Conservation (phyloP, 805 yeast genomes). For the Candida odintsovae region DNA sequence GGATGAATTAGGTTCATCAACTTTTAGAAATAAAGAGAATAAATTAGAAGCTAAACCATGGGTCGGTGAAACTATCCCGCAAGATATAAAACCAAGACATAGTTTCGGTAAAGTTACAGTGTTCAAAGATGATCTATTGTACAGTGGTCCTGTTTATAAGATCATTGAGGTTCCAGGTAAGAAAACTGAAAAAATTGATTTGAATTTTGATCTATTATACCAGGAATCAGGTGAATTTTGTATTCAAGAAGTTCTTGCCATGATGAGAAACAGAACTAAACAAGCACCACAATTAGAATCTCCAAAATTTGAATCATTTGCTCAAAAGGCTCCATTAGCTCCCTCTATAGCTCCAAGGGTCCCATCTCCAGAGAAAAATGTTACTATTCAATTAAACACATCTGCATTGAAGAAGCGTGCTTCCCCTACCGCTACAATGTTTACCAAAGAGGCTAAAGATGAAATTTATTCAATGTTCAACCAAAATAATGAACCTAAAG, state of each 20-base stretch:
- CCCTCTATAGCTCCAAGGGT: neutral
- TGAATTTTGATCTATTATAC: slow-evolving; percentile 55
- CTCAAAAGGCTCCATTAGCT: neutral
- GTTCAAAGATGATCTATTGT: slow-evolving; percentile 32
- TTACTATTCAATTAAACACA: slow-evolving; percentile 16
- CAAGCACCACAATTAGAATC: neutral
- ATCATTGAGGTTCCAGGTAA: slow-evolving; percentile 51
- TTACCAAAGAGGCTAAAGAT: slow-evolving; percentile 66
- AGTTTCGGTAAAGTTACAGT: slow-evolving; percentile 28
- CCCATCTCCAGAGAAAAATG: neutral
- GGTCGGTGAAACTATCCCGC: slow-evolving; percentile 56
- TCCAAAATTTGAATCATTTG: slow-evolving; percentile 9
- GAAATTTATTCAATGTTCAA: slow-evolving; percentile 77
- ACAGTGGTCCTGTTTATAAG: slow-evolving; percentile 39
- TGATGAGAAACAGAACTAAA: slow-evolving; percentile 17
- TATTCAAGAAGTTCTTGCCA: slow-evolving; percentile 59
- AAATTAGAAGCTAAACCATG: slow-evolving; percentile 47
- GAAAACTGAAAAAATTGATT: slow-evolving; percentile 50
- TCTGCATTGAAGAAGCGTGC: slow-evolving; percentile 28
- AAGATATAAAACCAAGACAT: slow-evolving; percentile 21
- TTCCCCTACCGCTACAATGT: slow-evolving; percentile 77
- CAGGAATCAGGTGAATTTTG: slow-evolving; percentile 46
- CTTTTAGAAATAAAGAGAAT: slow-evolving; percentile 60
- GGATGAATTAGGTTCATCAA: slow-evolving; percentile 45
- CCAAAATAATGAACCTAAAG: slow-evolving; percentile 39